Evolutionary conservation across 192 early-diverging fungal genomes (phyloP), one percentile per base, ranked within the genome.

Genomic region (Gorgonomyces haynaldii): DNA sequence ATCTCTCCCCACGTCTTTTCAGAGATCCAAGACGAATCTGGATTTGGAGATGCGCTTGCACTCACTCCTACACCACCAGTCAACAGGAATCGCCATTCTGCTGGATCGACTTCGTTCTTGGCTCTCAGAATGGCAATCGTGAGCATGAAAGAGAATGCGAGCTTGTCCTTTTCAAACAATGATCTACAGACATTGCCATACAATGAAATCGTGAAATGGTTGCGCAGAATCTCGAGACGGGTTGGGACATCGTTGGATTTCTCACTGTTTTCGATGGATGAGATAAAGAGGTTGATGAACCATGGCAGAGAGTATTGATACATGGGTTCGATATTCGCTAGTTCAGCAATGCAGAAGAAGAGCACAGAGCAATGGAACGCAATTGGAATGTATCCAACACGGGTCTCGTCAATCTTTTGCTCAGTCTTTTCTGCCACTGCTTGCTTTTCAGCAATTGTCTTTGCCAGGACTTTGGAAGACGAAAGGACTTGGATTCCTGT

Each of bases 161-260:
- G 70, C 61, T 78, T 78, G 53, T 78, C 76, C 46, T 78, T 78
- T 58, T 78, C 76, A 62, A 78, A 78, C 22, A 78, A 54, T 35
- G 72, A 76, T 49, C 76, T 32, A 43, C 76, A 78, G 6, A 78
- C 67, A 54, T 78, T 78, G 17, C 64, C 55, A 37, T 74, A 78
- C 21, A 78, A 49, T 13, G 76, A 65, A 29, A 66, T 62, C 2
- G 72, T 78, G 46, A 78, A 78, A 52, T 76, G 70, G 3, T 50
- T 66, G n/a, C 65, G 54, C 2, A 78, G 52, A 4, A 49, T 78
- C 1, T 23, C 32, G 15, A 78, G 37, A 1, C 76, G 57, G 9
- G 54, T 54, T 23, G 63, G 59, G 1, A 78, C 24, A 43, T 74
- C 70, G n/a, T 64, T 52, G 7, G 69, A 66, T 54, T 78, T 78